Evolutionary conservation across 2,329 filamentous ascomycete species (phyloP).

Genomic region (Pseudogymnoascus sp.): DNA sequence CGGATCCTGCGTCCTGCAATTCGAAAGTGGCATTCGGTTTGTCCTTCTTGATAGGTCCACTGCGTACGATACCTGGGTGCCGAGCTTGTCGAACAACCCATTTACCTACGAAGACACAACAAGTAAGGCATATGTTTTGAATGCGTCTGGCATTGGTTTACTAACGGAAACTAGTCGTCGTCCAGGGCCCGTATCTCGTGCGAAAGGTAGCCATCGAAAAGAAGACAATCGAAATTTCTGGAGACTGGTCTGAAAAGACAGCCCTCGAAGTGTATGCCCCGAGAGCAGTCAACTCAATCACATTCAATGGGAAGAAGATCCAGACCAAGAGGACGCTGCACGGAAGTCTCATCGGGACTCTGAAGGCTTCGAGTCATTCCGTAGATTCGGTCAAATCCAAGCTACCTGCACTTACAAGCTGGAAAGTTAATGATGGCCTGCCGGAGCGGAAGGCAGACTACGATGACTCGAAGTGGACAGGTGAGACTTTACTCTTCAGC

Average conservation of each 20-base stretch:
- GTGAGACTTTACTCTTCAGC: constrained; percentile 18
- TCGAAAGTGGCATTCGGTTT: constrained; percentile 41
- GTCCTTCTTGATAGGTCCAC: constrained; percentile 46
- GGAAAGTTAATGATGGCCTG: constrained; percentile 36
- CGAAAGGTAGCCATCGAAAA: constrained; percentile 35
- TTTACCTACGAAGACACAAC: background rate
- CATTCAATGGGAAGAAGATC: constrained; percentile 43
- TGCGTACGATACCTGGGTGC: constrained; percentile 51
- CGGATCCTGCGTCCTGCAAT: constrained; percentile 40
- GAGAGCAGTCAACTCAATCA: constrained; percentile 36
- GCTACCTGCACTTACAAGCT: constrained; percentile 19
- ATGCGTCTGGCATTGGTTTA: background rate
- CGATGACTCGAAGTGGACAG: constrained; percentile 35
- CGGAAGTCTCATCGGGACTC: constrained; percentile 32
- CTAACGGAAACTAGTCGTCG: constrained; percentile 33
- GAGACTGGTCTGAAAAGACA: constrained; percentile 38
- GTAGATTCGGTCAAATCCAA: constrained; percentile 13
- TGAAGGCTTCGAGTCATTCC: constrained; percentile 24
- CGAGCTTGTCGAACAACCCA: constrained; percentile 35
- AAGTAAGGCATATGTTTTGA: background rate
- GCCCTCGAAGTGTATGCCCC: constrained; percentile 42
- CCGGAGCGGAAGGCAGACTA: constrained; percentile 35
- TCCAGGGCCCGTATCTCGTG: constrained; percentile 46
- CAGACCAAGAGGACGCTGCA: constrained; percentile 20
- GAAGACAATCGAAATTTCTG: constrained; percentile 35